phyloP scores from a whole-genome alignment of 768 basidiomycete genomes.

The Pisolithus orientalis region DNA sequence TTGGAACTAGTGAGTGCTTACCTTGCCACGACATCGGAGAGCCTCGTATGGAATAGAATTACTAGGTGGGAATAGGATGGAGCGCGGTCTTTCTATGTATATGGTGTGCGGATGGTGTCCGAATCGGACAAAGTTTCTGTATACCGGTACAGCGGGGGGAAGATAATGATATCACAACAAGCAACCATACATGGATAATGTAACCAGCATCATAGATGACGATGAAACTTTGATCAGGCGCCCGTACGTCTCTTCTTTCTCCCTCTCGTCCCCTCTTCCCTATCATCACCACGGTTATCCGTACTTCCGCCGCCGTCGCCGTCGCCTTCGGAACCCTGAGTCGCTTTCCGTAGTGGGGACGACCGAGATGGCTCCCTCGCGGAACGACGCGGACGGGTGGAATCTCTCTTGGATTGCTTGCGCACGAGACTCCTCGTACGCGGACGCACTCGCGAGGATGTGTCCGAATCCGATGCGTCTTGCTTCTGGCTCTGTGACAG shows the following conservation, averaged over 20 bases:
- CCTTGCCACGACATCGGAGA: constrained; percentile 23
- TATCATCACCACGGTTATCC: constrained; percentile 5
- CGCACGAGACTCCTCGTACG: constrained; percentile 19
- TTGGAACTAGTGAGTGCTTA: background rate
- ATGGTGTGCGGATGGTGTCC: background rate
- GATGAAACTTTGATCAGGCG: constrained; percentile 3
- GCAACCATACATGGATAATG: background rate
- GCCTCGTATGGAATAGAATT: background rate
- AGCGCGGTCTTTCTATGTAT: too few species aligned
- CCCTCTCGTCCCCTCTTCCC: constrained; percentile 10
- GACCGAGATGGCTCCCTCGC: constrained; percentile 3
- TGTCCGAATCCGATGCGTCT: constrained; percentile 18
- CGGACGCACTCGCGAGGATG: constrained; percentile 11
- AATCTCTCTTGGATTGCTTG: constrained; percentile 17
- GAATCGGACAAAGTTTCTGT: background rate
- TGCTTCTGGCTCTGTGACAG: constrained; percentile 16
- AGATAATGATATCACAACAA: background rate
- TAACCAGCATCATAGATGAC: background rate
- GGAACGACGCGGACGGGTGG: constrained; percentile 1
- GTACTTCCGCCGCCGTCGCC: background rate
- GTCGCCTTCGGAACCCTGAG: background rate
- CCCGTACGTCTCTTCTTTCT: constrained; percentile 26
- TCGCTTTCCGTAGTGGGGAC: background rate
- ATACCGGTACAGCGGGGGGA: constrained; percentile 1
- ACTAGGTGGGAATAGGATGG: background rate